Percentiles rank a stretch among this genome's conserved stretches.
These are phyloP conservation scores for Trichoderma arundinaceum DNA, from an alignment of 2,329 filamentous ascomycete genomes.

Conservation along the genomic window DNA sequence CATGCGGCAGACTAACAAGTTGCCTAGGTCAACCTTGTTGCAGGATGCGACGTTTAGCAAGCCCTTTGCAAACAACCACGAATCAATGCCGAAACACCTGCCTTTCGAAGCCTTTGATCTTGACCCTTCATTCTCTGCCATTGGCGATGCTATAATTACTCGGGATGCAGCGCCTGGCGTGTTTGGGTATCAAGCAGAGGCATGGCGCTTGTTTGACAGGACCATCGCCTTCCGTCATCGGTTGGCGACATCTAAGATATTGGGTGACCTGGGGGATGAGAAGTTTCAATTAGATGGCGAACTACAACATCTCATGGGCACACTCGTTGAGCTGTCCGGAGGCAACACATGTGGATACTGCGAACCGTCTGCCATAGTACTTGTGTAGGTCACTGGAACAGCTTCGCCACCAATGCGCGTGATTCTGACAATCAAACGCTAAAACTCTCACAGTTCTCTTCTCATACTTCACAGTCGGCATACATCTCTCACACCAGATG, in stretches of 20 bases:
- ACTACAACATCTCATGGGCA: conserved; percentile 12
- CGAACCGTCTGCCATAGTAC: conserved; percentile 14
- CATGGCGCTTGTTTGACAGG: conserved; percentile 20
- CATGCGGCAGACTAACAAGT: neutral
- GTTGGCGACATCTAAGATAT: neutral
- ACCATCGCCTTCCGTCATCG: neutral
- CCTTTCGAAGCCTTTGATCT: conserved; percentile 22
- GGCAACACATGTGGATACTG: conserved; percentile 12
- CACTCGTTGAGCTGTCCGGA: neutral
- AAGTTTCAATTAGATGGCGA: conserved; percentile 2
- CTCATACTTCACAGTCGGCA: conserved; percentile 13
- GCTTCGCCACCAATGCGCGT: neutral
- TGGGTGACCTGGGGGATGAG: neutral
- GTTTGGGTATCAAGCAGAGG: conserved; percentile 26
- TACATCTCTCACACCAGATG: neutral
- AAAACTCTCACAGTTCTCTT: neutral
- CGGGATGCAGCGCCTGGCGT: conserved; percentile 2
- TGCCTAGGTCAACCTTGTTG: conserved; percentile 7
- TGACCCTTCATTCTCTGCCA: neutral
- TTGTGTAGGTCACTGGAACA: conserved; percentile 8
- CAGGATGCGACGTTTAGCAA: conserved; percentile 6
- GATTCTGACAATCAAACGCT: neutral
- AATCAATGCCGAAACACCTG: conserved; percentile 3
- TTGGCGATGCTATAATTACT: neutral
- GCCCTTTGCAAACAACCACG: neutral